phyloP scores from a whole-genome alignment of 75 land plant species.

The Pinus albicaulis region DNA sequence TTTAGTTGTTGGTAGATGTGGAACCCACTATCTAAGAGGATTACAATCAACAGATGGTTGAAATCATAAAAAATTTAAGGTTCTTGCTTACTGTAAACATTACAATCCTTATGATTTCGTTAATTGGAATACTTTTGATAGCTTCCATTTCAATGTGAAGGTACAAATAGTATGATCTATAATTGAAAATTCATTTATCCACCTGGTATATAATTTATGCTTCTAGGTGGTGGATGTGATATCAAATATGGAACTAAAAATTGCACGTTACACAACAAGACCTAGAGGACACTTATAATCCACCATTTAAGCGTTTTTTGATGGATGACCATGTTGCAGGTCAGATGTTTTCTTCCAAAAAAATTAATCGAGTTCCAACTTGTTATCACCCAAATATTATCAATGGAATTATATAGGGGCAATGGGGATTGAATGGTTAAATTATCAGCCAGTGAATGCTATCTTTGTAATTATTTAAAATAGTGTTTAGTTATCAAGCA shows the following conservation, averaged over 20 bases:
- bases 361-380: constrained; percentile 87
- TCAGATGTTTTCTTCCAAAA: constrained; percentile 96
- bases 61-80: constrained; percentile 45
- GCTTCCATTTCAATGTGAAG: constrained; percentile 81
- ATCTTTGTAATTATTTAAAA: too few species aligned
- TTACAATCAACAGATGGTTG: constrained; percentile 42
- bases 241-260: too few species aligned
- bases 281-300: constrained; percentile 79
- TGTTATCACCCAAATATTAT: constrained; percentile 81
- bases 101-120: constrained; percentile 86
- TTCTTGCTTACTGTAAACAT: constrained; percentile 90
- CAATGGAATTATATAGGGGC: constrained; percentile 37
- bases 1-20: constrained; percentile 45
- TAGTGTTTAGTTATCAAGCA: too few species aligned
- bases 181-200: too few species aligned
- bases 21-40: constrained; percentile 63
- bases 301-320: constrained; percentile 78
- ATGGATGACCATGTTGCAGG: constrained; percentile 74
- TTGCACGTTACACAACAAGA: constrained; percentile 85
- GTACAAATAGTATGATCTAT: constrained; percentile 12
- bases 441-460: too few species aligned
- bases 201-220: too few species aligned
- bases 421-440: constrained; percentile 86
- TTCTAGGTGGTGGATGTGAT: too few species aligned
- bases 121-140: constrained; percentile 65